Percentiles rank a stretch among this genome's conserved stretches.
Evolutionary conservation across 2,329 filamentous ascomycete genomes (phyloP).

Genomic region (Arthrobotrys pseudoclavata): DNA sequence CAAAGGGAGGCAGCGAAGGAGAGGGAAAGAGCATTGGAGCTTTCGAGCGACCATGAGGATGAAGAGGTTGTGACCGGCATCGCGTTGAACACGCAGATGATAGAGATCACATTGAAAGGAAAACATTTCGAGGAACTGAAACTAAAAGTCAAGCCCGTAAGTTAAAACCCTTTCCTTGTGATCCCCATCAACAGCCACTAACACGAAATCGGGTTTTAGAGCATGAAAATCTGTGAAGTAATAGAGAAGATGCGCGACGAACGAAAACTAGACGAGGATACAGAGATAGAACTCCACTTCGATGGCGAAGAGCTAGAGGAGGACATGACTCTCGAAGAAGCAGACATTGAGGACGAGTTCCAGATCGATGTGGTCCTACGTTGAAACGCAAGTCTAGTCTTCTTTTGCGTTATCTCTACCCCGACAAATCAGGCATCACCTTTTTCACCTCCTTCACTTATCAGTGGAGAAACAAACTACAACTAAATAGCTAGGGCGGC

Average conservation of each 20-base stretch:
- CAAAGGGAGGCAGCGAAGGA: constrained; percentile 38
- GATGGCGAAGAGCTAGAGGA: constrained; percentile 70
- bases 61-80: constrained; percentile 44
- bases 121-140: constrained; percentile 52
- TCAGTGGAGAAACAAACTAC: constrained; percentile 10
- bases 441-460: constrained; percentile 4
- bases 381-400: constrained; percentile 11
- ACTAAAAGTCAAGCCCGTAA: constrained; percentile 51
- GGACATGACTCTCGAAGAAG: constrained; percentile 95
- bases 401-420: constrained; percentile 27
- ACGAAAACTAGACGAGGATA: constrained; percentile 48
- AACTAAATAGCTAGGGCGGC: not conserved
- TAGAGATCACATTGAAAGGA: constrained; percentile 40
- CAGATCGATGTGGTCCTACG: constrained; percentile 71
- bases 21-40: constrained; percentile 12
- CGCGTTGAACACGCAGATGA: constrained; percentile 39
- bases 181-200: not conserved
- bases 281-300: constrained; percentile 47
- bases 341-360: constrained; percentile 85
- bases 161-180: not conserved
- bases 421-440: constrained; percentile 32
- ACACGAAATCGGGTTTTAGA: constrained; percentile 19
- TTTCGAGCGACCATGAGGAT: constrained; percentile 12
- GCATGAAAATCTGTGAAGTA: constrained; percentile 51
- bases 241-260: constrained; percentile 35